A percentile compares a stretch with the other conserved stretches of the same genome.
These are phyloP conservation scores for Colletotrichum australisinense DNA, from an alignment of 2,329 filamentous ascomycete genomes.

Conservation along the genomic window DNA sequence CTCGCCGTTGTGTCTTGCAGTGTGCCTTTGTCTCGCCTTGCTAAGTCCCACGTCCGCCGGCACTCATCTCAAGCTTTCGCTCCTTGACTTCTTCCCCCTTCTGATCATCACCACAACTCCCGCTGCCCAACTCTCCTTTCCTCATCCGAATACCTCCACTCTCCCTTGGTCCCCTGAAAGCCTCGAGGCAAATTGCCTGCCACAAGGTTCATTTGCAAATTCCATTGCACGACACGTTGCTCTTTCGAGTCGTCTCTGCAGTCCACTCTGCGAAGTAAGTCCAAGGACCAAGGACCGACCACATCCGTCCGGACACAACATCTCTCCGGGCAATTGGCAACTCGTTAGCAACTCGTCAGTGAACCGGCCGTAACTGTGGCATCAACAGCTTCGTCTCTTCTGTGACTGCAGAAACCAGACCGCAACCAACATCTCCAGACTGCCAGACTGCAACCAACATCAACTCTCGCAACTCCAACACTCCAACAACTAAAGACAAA, in stretches of 20 bases:
- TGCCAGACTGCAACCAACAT: too few species aligned
- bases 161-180: not conserved
- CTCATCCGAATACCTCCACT: conserved; percentile 8
- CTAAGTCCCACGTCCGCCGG: not conserved
- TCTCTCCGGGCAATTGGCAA: not conserved
- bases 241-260: not conserved
- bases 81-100: not conserved
- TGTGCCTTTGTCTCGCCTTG: conserved; percentile 1
- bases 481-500: not conserved
- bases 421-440: too few species aligned
- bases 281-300: too few species aligned
- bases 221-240: not conserved
- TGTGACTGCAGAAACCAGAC: too few species aligned
- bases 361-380: too few species aligned
- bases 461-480: not conserved
- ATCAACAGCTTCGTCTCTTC: too few species aligned
- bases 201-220: not conserved
- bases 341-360: too few species aligned
- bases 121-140: not conserved
- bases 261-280: too few species aligned
- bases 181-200: not conserved
- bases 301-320: not conserved
- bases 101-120: not conserved
- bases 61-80: not conserved
- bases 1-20: not conserved